Conservation (phyloP, 208 protist genomes). For the Acanthamoeba triangularis region DNA sequence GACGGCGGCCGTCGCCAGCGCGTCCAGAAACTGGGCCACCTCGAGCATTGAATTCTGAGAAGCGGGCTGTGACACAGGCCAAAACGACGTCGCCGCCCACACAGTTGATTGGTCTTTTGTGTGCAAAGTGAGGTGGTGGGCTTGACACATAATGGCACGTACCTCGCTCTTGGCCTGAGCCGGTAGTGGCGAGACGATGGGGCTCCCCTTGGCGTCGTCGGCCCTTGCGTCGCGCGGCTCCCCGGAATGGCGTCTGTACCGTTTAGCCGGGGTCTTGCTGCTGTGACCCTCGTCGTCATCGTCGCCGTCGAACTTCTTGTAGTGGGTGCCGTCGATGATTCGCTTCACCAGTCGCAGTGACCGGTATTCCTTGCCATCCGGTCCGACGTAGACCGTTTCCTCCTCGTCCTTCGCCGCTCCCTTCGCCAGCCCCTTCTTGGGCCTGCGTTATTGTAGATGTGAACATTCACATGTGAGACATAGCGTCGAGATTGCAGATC, state of each 20-base stretch:
- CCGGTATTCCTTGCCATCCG: constrained; percentile 30
- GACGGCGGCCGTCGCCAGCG: background rate
- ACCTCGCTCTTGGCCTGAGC: background rate
- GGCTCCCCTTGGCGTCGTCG: background rate
- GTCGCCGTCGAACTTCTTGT: background rate
- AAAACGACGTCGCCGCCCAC: background rate
- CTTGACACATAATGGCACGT: background rate
- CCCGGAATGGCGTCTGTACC: background rate
- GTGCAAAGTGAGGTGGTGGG: background rate
- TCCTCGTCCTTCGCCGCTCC: background rate
- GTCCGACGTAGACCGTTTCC: constrained; percentile 29
- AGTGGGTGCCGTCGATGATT: background rate
- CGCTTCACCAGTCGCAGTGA: constrained; percentile 51
- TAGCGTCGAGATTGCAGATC: background rate
- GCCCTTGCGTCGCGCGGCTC: background rate
- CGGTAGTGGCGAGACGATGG: background rate
- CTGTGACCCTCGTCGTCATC: background rate
- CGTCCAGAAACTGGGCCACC: constrained; percentile 26
- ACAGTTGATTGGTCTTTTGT: background rate
- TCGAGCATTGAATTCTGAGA: constrained; percentile 3
- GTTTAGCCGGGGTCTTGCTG: background rate
- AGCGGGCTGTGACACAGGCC: too few species aligned
- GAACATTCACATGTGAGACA: background rate
- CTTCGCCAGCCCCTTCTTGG: background rate
- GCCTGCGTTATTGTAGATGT: background rate